These are phyloP conservation scores for Penicillium angulare DNA, from an alignment of 495 filamentous ascomycete species.

Conservation along the genomic window DNA sequence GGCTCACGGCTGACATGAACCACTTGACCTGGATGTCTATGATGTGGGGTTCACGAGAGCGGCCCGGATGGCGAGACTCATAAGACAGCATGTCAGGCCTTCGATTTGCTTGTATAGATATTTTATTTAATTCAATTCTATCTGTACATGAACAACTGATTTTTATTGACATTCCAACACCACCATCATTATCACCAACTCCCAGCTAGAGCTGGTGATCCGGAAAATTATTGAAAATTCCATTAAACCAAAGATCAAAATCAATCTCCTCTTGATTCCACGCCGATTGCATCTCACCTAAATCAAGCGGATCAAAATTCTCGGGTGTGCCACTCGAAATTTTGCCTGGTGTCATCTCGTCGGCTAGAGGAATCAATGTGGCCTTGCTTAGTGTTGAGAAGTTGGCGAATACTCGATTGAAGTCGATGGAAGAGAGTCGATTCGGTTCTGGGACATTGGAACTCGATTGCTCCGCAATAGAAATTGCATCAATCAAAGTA, in stretches of 20 bases:
- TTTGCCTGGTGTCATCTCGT: constrained; percentile 18
- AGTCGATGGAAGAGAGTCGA: constrained; percentile 17
- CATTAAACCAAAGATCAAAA: constrained; percentile 31
- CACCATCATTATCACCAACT: no score
- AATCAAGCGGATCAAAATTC: constrained; percentile 10
- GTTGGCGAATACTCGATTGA: constrained; percentile 25
- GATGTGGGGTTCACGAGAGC: constrained; percentile 1
- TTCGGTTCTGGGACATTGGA: constrained; percentile 1
- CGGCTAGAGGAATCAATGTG: constrained; percentile 8
- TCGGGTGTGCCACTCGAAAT: constrained; percentile 14
- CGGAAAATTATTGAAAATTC: constrained; percentile 24
- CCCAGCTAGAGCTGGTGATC: constrained; percentile 5
- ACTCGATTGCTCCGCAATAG: constrained; percentile 19
- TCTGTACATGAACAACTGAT: no score
- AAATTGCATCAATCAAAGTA: constrained; percentile 31
- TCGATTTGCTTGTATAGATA: no score
- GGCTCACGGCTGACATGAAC: neutral
- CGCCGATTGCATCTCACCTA: constrained; percentile 19
- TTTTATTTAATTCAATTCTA: no score
- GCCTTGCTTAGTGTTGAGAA: constrained; percentile 24
- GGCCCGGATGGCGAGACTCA: neutral
- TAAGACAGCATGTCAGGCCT: no score
- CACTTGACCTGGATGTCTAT: constrained; percentile 5
- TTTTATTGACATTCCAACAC: no score
- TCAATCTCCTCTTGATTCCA: constrained; percentile 29